These are phyloP conservation scores for Saturnispora hagleri DNA, from an alignment of 805 yeast species.

Conservation along the genomic window DNA sequence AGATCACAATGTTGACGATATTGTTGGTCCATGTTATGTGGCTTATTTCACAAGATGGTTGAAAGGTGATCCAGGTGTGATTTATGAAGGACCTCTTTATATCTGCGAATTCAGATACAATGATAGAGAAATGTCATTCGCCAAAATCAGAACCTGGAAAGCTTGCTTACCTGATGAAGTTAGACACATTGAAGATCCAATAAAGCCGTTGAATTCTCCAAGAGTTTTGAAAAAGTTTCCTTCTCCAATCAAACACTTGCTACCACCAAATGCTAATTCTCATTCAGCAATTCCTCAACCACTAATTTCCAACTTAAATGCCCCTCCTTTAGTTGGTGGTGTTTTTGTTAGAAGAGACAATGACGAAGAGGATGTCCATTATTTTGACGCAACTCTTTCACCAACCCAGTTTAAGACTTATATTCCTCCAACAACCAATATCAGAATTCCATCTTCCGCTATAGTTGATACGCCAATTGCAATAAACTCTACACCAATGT, in stretches of 20 bases:
- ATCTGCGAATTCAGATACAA: conserved; percentile 93
- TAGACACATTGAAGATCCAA: conserved; percentile 74
- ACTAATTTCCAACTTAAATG: conserved; percentile 67
- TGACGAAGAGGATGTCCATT: conserved; percentile 77
- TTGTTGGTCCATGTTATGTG: conserved; percentile 89
- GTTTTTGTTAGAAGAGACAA: conserved; percentile 72
- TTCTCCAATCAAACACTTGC: conserved; percentile 73
- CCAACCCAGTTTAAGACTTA: conserved; percentile 23
- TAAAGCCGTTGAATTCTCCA: conserved; percentile 55
- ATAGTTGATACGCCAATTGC: conserved; percentile 8
- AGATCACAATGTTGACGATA: conserved; percentile 83
- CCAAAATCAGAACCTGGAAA: conserved; percentile 95
- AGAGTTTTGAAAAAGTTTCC: conserved; percentile 65
- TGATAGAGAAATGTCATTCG: conserved; percentile 82
- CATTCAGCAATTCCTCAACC: conserved; percentile 78
- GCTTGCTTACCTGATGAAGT: conserved; percentile 97
- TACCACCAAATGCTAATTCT: conserved; percentile 65
- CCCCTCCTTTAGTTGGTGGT: conserved; percentile 92
- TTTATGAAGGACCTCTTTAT: conserved; percentile 74
- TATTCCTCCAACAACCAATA: conserved; percentile 25
- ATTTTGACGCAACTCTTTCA: conserved; percentile 23
- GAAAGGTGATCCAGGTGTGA: conserved; percentile 85
- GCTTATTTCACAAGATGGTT: conserved; percentile 90
- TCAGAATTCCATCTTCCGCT: conserved; percentile 18
- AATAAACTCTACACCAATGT: not conserved